A percentile compares a stretch with the other conserved stretches of the same genome.
phyloP scores from a whole-genome alignment of 2,329 filamentous ascomycete species.

The Whalleya microplaca region DNA sequence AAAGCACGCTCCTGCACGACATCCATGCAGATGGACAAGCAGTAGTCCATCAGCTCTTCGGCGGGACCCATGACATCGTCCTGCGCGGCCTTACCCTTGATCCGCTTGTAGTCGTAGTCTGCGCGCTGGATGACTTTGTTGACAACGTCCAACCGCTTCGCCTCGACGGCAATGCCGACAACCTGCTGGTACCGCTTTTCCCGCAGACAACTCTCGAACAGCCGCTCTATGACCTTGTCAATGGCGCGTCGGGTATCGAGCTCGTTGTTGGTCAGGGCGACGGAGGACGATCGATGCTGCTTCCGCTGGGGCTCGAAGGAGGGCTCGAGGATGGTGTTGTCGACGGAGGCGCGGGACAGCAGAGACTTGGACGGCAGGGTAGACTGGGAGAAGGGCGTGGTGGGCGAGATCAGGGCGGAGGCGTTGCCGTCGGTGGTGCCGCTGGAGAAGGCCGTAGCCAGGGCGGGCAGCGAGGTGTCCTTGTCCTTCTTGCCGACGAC shows the following conservation, averaged over 20 bases:
- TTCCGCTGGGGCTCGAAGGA: conserved; percentile 58
- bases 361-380: conserved; percentile 92
- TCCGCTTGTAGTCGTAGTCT: conserved; percentile 80
- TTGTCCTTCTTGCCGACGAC: conserved; percentile 43
- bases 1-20: conserved; percentile 92
- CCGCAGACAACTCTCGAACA: conserved; percentile 88
- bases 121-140: conserved; percentile 85
- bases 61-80: conserved; percentile 62
- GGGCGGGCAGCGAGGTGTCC: conserved; percentile 60
- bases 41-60: conserved; percentile 96
- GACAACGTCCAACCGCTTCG: conserved; percentile 87
- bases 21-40: conserved; percentile 94
- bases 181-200: conserved; percentile 92
- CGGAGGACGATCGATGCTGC: conserved; percentile 57
- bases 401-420: conserved; percentile 78
- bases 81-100: conserved; percentile 62
- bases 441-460: conserved; percentile 78
- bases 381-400: conserved; percentile 93
- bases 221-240: conserved; percentile 80
- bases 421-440: conserved; percentile 68
- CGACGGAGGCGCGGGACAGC: conserved; percentile 77
- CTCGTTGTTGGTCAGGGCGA: conserved; percentile 69
- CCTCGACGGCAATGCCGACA: conserved; percentile 94
- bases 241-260: conserved; percentile 75
- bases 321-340: conserved; percentile 65